These are phyloP conservation scores for Staphylotrichum longicolle DNA, from an alignment of 495 filamentous ascomycete genomes.

Conservation along the genomic window DNA sequence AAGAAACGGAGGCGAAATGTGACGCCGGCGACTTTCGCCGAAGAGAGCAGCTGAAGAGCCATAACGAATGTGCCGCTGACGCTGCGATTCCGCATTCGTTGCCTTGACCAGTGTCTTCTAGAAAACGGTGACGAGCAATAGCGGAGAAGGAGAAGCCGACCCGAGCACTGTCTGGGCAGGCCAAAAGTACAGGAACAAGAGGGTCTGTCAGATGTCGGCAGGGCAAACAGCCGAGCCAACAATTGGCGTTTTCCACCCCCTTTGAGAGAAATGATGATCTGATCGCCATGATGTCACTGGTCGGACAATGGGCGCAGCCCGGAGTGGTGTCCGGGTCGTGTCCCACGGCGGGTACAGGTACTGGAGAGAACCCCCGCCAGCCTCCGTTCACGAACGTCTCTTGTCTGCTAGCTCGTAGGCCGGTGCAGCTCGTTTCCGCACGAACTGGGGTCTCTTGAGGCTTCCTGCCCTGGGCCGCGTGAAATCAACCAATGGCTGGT, in stretches of 20 bases:
- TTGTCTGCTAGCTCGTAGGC: too few relatives aligned
- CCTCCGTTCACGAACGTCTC: too few relatives aligned
- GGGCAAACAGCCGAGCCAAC: conserved; percentile 3
- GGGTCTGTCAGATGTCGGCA: background rate
- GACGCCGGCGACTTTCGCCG: conserved; percentile 1
- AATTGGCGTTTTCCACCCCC: conserved; percentile 16
- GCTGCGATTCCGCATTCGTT: too few relatives aligned
- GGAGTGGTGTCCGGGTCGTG: background rate
- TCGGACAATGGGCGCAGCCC: conserved; percentile 12
- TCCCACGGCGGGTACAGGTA: too few relatives aligned
- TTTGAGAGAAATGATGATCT: conserved; percentile 12
- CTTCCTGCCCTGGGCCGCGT: conserved; percentile 6
- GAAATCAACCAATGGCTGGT: conserved; percentile 10
- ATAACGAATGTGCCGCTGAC: too few relatives aligned
- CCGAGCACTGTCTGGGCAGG: too few relatives aligned
- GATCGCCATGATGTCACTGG: conserved; percentile 36
- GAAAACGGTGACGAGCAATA: too few relatives aligned
- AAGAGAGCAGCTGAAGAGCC: too few relatives aligned
- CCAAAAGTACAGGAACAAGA: background rate
- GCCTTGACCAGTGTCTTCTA: too few relatives aligned
- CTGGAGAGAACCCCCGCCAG: too few relatives aligned
- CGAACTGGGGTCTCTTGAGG: background rate
- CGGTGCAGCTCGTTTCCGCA: too few relatives aligned
- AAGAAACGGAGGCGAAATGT: conserved; percentile 19
- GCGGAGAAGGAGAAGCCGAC: too few relatives aligned